A percentile compares a stretch with the other conserved stretches of the same genome.
These are phyloP conservation scores for Oryza brachyantha DNA, from an alignment of 176 grass and related monocot species.

Conservation along the genomic window DNA sequence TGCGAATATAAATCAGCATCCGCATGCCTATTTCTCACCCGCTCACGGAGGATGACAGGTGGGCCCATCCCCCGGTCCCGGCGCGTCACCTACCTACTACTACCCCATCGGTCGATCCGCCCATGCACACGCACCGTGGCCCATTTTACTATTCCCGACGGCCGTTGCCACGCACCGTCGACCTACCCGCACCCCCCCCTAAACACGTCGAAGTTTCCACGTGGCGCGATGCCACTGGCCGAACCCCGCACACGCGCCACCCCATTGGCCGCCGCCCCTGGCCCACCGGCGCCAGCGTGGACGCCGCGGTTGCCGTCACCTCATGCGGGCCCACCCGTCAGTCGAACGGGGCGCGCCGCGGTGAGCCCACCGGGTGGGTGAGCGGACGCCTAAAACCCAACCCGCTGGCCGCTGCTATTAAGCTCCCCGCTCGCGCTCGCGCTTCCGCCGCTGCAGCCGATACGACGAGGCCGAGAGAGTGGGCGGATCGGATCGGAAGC, in stretches of 20 bases:
- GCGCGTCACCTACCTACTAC: background rate
- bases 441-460: background rate
- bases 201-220: slow-evolving; percentile 53
- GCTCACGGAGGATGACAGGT: background rate
- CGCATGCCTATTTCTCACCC: background rate
- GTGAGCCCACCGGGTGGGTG: slow-evolving; percentile 5
- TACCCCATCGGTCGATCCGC: background rate
- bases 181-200: background rate
- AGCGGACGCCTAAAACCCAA: slow-evolving; percentile 7
- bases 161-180: background rate
- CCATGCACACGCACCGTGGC: background rate
- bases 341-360: rapidly evolving
- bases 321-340: background rate
- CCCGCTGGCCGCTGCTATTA: background rate
- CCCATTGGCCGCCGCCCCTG: slow-evolving; percentile 2
- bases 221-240: slow-evolving; percentile 24
- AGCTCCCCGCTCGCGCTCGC: background rate
- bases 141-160: background rate
- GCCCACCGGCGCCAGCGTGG: slow-evolving; percentile 11
- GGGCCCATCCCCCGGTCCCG: background rate
- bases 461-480: too few species aligned
- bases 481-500: slow-evolving; percentile 38
- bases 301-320: background rate
- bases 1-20: background rate
- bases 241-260: rapidly evolving